Evolutionary conservation across 371 early-diverging fungal genomes (phyloP).

Genomic region (Mortierella sp.): DNA sequence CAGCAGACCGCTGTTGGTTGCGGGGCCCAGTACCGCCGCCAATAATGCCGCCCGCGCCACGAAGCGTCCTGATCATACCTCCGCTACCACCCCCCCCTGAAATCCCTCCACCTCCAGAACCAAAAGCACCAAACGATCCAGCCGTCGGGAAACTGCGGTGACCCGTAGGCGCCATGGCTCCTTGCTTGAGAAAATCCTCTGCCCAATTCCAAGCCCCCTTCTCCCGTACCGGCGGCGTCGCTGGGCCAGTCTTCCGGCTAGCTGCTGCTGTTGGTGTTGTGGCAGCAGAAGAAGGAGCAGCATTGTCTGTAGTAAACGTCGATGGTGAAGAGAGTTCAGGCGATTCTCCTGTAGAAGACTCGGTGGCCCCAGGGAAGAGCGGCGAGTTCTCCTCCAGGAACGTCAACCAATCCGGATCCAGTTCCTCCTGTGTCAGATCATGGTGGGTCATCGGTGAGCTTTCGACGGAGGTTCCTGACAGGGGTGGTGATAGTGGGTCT

Average conservation of each 20-base stretch:
- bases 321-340: background rate
- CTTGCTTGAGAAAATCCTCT: conserved; percentile 13
- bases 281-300: background rate
- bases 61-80: conserved; percentile 21
- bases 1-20: background rate
- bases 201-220: conserved; percentile 27
- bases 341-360: background rate
- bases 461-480: background rate
- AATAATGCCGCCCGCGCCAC: conserved; percentile 3
- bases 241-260: background rate
- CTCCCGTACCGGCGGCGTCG: background rate
- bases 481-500: conserved; percentile 11
- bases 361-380: conserved; percentile 5
- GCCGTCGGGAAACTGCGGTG: conserved; percentile 12
- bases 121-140: conserved; percentile 15
- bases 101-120: background rate
- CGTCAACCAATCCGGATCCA: conserved; percentile 39
- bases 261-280: background rate
- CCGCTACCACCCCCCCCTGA: conserved; percentile 2
- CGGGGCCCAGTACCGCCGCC: background rate
- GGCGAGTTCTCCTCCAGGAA: conserved; percentile 45
- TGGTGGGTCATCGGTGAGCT: conserved; percentile 15
- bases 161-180: conserved; percentile 28
- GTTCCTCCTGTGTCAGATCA: conserved; percentile 16
- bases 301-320: background rate